These are phyloP conservation scores for Alectoria sarmentosa DNA, from an alignment of 495 filamentous ascomycete species.

Conservation along the genomic window DNA sequence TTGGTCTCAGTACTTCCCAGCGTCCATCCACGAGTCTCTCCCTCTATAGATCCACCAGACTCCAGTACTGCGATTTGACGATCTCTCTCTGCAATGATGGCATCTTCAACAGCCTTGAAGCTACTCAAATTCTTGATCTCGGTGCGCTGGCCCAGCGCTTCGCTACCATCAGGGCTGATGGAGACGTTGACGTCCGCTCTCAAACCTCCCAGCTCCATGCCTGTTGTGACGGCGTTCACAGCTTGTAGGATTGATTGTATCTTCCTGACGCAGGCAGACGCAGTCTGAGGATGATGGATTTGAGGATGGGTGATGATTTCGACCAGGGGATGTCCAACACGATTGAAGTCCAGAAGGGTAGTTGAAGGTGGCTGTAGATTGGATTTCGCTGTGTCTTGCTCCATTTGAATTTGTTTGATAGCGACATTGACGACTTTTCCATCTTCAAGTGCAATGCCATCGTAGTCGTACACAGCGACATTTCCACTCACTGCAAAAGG, in stretches of 20 bases:
- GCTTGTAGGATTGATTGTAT: slow-evolving; percentile 75
- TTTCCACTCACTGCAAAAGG: slow-evolving; percentile 76
- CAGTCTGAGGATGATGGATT: slow-evolving; percentile 76
- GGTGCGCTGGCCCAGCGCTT: slow-evolving; percentile 71
- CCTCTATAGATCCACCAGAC: slow-evolving; percentile 66
- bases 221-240: slow-evolving; percentile 73
- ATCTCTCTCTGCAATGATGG: slow-evolving; percentile 82
- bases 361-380: slow-evolving; percentile 62
- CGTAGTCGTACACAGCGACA: slow-evolving; percentile 62
- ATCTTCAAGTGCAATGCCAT: slow-evolving; percentile 69
- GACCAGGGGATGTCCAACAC: slow-evolving; percentile 81
- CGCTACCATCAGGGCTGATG: slow-evolving; percentile 45
- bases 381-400: slow-evolving; percentile 97
- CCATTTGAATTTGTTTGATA: slow-evolving; percentile 91
- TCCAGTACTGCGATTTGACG: slow-evolving; percentile 80
- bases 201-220: slow-evolving; percentile 90
- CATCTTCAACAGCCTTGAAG: slow-evolving; percentile 91
- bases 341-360: slow-evolving; percentile 90
- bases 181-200: slow-evolving; percentile 96
- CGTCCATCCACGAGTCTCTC: slow-evolving; percentile 92
- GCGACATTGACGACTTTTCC: slow-evolving; percentile 60
- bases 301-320: slow-evolving; percentile 91
- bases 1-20: slow-evolving; percentile 68
- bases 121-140: slow-evolving; percentile 98
- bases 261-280: slow-evolving; percentile 81